Base-by-base conservation (phyloP, 768 basidiomycete genomes). In the Gyrodon lividus region DNA sequence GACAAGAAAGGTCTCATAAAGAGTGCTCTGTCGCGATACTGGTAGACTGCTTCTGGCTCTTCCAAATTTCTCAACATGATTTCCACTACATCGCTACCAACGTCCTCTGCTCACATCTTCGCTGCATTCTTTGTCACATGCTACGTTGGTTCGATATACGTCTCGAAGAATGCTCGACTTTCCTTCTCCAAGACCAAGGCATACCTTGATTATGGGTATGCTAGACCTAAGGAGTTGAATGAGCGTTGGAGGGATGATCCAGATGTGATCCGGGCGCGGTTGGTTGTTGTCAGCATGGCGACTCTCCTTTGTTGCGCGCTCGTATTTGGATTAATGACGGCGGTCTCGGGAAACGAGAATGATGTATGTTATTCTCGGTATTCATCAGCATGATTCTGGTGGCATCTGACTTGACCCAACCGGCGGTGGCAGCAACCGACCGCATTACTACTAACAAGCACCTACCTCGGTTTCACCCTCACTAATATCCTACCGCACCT, bases 141-240 rank as follows among this genome's bases (percentile, higher is more conserved):
- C 46, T 97, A 95, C 60, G 92, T 97, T 46, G 89, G 87, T 12
- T 88, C 87, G 6, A 75, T 96, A 34, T 96, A 96, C 70, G 60
- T 91, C 51, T 84, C 78, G 28, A 87, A 83, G 63, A 73, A 78
- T 56, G 75, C 83, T 10, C 77, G 88, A 38, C 72, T 86, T 26
- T 76, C 74, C 9, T 82, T 81, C 64, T 63, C 75, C 43, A 61
- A 66, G 26, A 58, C 71, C 42, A 59, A 63, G 50, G 56, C 50
- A 48, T 49, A 48, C 24, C 59, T 55, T 51, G 54, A 58, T 40
- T 65, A 54, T 50, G 68, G 64, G 52, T 66, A 64, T 33, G 62
- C 57, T 24, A 58, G 66, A 41, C 68, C 54, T 43, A 71, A 68
- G 55, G 57, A 72, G 45, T 59, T 50, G 23, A 62, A 75, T 39